Evolutionary conservation across 2,329 filamentous ascomycete species (phyloP), one percentile per base, ranked within the genome.

Genomic region (Chalaropsis ovoidea): DNA sequence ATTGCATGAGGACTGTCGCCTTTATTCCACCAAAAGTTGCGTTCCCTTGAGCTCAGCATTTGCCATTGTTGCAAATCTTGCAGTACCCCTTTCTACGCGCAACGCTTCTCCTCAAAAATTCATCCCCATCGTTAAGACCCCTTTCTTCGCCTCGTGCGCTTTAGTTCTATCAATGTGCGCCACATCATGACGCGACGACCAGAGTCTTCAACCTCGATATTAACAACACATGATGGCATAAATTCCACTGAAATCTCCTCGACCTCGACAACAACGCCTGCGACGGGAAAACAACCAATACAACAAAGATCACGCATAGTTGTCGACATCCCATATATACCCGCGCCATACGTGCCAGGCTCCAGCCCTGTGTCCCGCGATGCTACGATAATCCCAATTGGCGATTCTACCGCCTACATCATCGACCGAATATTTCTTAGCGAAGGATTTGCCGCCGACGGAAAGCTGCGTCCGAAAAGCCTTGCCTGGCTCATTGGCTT

Each of bases 381-480:
- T 10, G 73, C 84, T 17, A 71, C 75, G n/a, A 72, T 85, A 6
- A 72, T 78, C 2, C 81, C 79, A 2, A 71, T 75, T 0, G 72
- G 77, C 70, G 80, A 85, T 69, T 77, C 78, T 54, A 79, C 79
- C 8, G 82, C 80, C n/a, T 82, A 79, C 70, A 86, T 87, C 52
- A 71, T 81, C 68, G 79, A 81, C 61, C 79, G 81, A 69, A 75
- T 81, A 41, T 73, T 83, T 7, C 73, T 81, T 0, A 77, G 79
- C 47, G 75, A 71, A 61, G 70, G 71, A 13, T 56, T 69, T 41
- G 73, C 72, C 39, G 70, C 70, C 1, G 73, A 77, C 63, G 75
- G 77, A 8, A 72, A 71, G 22, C 72, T 72, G 3, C 68, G 76
- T 0, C 75, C 75, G 10, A 77, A 79, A 58, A 74, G 79, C 7